phyloP scores from a whole-genome alignment of 2,329 filamentous ascomycete genomes.

The Aspergillus hiratsukae region DNA sequence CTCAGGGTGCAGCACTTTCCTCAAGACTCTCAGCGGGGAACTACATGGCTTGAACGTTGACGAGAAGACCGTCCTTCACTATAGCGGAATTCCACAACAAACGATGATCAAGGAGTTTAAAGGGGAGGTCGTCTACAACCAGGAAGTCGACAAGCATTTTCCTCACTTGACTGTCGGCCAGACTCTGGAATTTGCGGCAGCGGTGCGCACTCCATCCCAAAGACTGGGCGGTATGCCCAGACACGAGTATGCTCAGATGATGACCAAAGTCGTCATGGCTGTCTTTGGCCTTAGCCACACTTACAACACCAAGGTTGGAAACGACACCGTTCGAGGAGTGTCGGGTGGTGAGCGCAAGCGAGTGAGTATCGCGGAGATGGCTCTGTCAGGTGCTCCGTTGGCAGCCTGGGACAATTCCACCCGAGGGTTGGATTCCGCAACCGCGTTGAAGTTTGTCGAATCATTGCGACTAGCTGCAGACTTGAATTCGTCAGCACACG shows the following conservation, averaged over 20 bases:
- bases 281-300: slow-evolving; percentile 46
- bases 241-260: slow-evolving; percentile 38
- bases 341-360: slow-evolving; percentile 58
- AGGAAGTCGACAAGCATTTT: slow-evolving; percentile 71
- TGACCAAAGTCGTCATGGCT: slow-evolving; percentile 41
- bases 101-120: slow-evolving; percentile 34
- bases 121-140: slow-evolving; percentile 34
- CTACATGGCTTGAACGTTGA: slow-evolving; percentile 72
- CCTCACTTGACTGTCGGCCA: slow-evolving; percentile 61
- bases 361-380: slow-evolving; percentile 55
- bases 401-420: slow-evolving; percentile 43
- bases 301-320: slow-evolving; percentile 40
- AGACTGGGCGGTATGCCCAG: slow-evolving; percentile 25
- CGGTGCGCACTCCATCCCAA: slow-evolving; percentile 49
- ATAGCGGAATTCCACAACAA: slow-evolving; percentile 55
- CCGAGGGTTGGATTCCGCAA: slow-evolving; percentile 47
- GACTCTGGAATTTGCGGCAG: slow-evolving; percentile 70
- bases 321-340: slow-evolving; percentile 56
- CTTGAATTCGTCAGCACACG: slow-evolving; percentile 41
- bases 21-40: slow-evolving; percentile 78
- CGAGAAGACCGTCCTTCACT: slow-evolving; percentile 67
- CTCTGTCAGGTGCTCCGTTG: slow-evolving; percentile 41
- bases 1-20: slow-evolving; percentile 65
- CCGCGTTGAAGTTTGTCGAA: slow-evolving; percentile 51
- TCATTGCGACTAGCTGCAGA: slow-evolving; percentile 45